Evolutionary conservation across 2,329 filamentous ascomycete species (phyloP).

Genomic region (Phyllosticta ampelicida): DNA sequence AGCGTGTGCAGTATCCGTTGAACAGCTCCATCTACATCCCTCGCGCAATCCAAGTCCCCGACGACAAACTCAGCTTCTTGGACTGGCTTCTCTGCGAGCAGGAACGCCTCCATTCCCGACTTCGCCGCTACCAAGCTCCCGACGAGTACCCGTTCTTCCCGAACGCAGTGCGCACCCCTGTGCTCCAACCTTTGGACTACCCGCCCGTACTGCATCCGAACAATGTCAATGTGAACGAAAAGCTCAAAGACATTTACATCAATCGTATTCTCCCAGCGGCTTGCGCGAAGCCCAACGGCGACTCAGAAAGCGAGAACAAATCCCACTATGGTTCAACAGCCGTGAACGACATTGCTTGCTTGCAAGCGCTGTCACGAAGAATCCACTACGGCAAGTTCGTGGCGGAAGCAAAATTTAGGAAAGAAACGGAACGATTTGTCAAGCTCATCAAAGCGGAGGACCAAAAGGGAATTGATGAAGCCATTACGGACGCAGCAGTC

Average conservation of each 20-base stretch:
- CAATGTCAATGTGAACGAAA: slow-evolving; percentile 77
- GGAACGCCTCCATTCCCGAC: slow-evolving; percentile 81
- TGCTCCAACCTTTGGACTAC: slow-evolving; percentile 82
- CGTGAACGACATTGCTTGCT: slow-evolving; percentile 77
- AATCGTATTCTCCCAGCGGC: slow-evolving; percentile 71
- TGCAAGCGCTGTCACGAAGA: slow-evolving; percentile 80
- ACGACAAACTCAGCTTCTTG: slow-evolving; percentile 63
- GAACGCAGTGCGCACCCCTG: slow-evolving; percentile 62
- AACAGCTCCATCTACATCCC: slow-evolving; percentile 80
- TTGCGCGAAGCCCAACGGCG: slow-evolving; percentile 65
- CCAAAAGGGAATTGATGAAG: slow-evolving; percentile 68
- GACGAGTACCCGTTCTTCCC: slow-evolving; percentile 99
- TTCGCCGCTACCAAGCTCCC: slow-evolving; percentile 88
- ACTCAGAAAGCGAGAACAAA: slow-evolving; percentile 71
- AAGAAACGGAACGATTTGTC: slow-evolving; percentile 71
- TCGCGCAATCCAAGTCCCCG: slow-evolving; percentile 68
- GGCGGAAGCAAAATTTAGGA: slow-evolving; percentile 86
- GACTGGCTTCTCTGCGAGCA: slow-evolving; percentile 91
- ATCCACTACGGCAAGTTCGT: slow-evolving; percentile 99
- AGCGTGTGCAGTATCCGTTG: slow-evolving; percentile 92
- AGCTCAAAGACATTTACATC: slow-evolving; percentile 79
- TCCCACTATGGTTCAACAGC: slow-evolving; percentile 95
- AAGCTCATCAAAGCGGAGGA: slow-evolving; percentile 72
- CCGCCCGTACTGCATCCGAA: slow-evolving; percentile 80
- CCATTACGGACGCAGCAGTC: slow-evolving; percentile 82